phyloP scores from a whole-genome alignment of 2,329 filamentous ascomycete species.

The Colletotrichum sansevieriae region DNA sequence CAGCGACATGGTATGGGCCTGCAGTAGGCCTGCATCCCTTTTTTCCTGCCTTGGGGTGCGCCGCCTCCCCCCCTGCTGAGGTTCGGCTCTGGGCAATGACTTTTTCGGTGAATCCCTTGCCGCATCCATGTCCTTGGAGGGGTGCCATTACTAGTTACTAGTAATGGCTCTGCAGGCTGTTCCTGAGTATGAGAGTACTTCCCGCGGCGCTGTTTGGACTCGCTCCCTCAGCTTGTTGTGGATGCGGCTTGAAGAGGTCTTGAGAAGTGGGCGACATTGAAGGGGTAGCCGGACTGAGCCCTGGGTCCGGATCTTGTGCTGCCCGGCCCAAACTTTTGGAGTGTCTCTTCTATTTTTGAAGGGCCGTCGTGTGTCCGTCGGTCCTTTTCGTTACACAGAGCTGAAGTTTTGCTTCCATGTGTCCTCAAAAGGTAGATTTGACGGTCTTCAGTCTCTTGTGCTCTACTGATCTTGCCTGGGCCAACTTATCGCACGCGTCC shows the following conservation, averaged over 20 bases:
- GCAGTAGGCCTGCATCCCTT: constrained; percentile 33
- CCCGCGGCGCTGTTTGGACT: background rate
- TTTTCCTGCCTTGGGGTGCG: constrained; percentile 29
- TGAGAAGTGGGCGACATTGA: background rate
- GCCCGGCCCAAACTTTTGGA: background rate
- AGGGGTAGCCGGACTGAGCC: constrained; percentile 1
- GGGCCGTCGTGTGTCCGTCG: background rate
- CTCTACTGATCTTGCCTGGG: background rate
- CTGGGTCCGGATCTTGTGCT: background rate
- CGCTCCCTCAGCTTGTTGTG: background rate
- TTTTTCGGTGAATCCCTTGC: constrained; percentile 10
- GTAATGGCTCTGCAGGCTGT: constrained; percentile 19
- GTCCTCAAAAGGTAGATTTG: background rate
- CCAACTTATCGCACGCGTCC: constrained; percentile 6
- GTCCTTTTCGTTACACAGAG: background rate
- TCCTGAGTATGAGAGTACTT: background rate
- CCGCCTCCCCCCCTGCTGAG: constrained; percentile 22
- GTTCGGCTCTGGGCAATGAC: constrained; percentile 29
- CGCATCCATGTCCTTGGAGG: constrained; percentile 25
- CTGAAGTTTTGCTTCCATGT: background rate
- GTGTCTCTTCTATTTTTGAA: constrained; percentile 17
- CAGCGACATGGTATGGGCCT: constrained; percentile 17
- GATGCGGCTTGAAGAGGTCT: background rate
- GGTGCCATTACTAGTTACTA: background rate
- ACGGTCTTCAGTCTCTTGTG: background rate